Percentiles rank a stretch among this genome's conserved stretches.
Evolutionary conservation across 352 stramenopile genomes (phyloP).

Genomic region (Globisporangium perplexum): DNA sequence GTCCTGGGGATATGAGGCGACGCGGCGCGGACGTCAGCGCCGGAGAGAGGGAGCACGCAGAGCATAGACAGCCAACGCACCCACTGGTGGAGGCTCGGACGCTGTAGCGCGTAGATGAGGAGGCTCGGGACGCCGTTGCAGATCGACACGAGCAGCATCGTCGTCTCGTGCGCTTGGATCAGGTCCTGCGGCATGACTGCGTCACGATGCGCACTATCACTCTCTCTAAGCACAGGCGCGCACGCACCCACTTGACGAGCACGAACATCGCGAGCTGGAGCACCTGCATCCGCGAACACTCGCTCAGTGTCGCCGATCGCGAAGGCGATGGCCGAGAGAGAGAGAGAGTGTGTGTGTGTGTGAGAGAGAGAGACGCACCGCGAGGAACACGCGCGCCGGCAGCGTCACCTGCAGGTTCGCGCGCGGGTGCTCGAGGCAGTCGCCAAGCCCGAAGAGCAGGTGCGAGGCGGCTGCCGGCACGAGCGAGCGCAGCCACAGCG

Average conservation of each 20-base stretch:
- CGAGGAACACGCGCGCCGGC: conserved; percentile 59
- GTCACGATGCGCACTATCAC: not conserved
- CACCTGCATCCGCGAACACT: conserved; percentile 45
- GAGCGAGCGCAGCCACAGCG: conserved; percentile 77
- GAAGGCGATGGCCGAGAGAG: too few species aligned
- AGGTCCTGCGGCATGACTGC: conserved; percentile 33
- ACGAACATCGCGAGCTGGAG: conserved; percentile 72
- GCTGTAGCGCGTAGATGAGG: conserved; percentile 63
- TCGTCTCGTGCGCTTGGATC: conserved; percentile 50
- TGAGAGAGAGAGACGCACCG: conserved; percentile 18
- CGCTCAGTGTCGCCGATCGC: too few species aligned
- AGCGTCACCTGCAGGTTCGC: conserved; percentile 71
- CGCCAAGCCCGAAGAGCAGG: conserved; percentile 66
- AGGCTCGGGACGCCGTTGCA: conserved; percentile 67
- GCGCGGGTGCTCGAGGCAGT: conserved; percentile 61
- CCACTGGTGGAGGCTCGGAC: conserved; percentile 74
- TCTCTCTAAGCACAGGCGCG: too few species aligned
- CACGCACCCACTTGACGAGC: conserved; percentile 56
- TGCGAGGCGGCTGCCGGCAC: conserved; percentile 63
- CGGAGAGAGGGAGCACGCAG: not conserved
- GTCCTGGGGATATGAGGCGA: conserved; percentile 46
- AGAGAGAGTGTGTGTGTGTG: too few species aligned
- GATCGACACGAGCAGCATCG: conserved; percentile 70
- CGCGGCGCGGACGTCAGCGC: not conserved
- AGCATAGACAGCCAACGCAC: conserved; percentile 20